Conservation (phyloP, 2,329 filamentous ascomycete genomes). For the Trichophaea hybrida region DNA sequence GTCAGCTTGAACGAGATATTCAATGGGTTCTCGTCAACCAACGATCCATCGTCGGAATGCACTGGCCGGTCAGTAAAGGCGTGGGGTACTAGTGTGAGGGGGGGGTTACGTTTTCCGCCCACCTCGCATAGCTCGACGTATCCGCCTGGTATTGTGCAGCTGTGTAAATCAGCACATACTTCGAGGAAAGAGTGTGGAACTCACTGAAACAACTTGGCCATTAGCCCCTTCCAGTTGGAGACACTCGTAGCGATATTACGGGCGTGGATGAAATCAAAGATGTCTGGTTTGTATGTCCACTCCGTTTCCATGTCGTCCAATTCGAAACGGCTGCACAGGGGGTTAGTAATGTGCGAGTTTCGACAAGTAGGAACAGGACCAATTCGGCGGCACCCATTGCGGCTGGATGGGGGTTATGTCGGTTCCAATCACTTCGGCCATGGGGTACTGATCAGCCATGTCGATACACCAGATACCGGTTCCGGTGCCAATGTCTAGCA, state of each 20-base stretch:
- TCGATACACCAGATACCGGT: constrained; percentile 36
- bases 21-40: constrained; percentile 26
- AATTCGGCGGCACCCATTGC: constrained; percentile 24
- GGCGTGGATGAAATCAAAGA: constrained; percentile 29
- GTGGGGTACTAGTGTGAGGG: not conserved
- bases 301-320: constrained; percentile 30
- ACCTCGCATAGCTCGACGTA: constrained; percentile 18
- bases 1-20: constrained; percentile 30
- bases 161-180: constrained; percentile 10
- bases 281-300: constrained; percentile 25
- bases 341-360: not conserved
- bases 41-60: not conserved
- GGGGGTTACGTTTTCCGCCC: not conserved
- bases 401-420: constrained; percentile 24
- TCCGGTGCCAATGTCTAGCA: constrained; percentile 36
- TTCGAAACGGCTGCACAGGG: constrained; percentile 23
- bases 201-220: constrained; percentile 9
- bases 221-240: constrained; percentile 27
- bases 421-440: constrained; percentile 27
- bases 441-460: constrained; percentile 28
- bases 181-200: not conserved
- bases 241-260: constrained; percentile 28
- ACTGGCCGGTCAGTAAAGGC: not conserved
- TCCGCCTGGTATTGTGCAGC: constrained; percentile 15
- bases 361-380: constrained; percentile 5